Conservation (phyloP, 805 yeast species). For the Starmerella powellii region DNA sequence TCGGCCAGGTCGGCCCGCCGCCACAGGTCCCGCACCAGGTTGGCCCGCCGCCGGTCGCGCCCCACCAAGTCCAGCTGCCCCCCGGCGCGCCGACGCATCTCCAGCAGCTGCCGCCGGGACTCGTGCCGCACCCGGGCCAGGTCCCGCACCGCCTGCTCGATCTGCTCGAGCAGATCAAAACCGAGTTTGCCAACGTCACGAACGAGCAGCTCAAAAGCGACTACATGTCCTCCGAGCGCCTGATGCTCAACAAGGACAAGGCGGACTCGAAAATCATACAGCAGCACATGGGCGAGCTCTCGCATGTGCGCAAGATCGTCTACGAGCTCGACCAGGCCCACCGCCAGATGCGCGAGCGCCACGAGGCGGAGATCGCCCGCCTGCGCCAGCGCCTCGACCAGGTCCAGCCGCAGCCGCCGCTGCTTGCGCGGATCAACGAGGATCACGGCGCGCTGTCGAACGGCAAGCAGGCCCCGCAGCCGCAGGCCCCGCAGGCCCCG, state of each 20-base stretch:
- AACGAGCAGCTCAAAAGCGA: too few species aligned
- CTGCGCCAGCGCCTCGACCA: conserved; percentile 72
- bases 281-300: conserved; percentile 88
- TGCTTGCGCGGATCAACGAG: conserved; percentile 2
- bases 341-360: conserved; percentile 86
- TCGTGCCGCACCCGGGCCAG: conserved; percentile 10
- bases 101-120: conserved; percentile 10
- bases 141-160: conserved; percentile 43
- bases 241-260: conserved; percentile 84
- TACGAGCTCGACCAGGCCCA: conserved; percentile 90
- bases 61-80: too few species aligned
- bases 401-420: conserved; percentile 16
- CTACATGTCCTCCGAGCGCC: conserved; percentile 50
- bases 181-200: conserved; percentile 67
- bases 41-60: too few species aligned
- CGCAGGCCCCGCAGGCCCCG: conserved; percentile 1
- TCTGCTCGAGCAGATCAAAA: conserved; percentile 79
- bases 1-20: too few species aligned
- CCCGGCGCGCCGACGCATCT: conserved; percentile 6
- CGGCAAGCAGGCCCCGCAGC: not conserved
- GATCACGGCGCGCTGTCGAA: conserved; percentile 1
- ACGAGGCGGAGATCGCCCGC: conserved; percentile 81
- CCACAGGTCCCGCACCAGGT: too few species aligned
- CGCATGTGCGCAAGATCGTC: conserved; percentile 85
- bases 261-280: conserved; percentile 65